Evolutionary conservation across 1,284 basidiomycete genomes (phyloP).

Genomic region (Cutaneotrichosporon cutaneum): DNA sequence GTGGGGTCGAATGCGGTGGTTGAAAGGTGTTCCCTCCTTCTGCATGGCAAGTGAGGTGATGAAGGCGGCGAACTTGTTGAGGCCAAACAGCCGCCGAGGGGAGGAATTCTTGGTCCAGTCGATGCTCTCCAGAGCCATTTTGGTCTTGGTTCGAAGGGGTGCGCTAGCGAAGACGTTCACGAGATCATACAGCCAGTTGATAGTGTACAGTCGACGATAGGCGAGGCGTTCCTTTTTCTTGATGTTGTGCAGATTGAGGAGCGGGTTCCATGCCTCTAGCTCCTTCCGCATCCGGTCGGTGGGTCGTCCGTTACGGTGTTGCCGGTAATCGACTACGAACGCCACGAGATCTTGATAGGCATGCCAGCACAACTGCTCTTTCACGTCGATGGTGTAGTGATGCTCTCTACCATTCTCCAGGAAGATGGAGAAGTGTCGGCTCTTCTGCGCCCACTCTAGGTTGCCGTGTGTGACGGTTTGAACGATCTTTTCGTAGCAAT

Average conservation of each 20-base stretch:
- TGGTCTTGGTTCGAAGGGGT: neutral
- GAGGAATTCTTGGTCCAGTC: conserved; percentile 1
- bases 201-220: conserved; percentile 7
- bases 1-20: conserved; percentile 1
- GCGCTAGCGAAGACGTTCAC: neutral
- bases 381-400: no score
- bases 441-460: no score
- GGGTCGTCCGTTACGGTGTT: conserved; percentile 5
- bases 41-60: conserved; percentile 6
- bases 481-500: no score
- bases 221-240: conserved; percentile 2
- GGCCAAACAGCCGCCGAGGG: conserved; percentile 8
- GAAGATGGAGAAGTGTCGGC: no score
- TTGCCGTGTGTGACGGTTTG: no score
- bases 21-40: neutral
- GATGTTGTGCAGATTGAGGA: neutral
- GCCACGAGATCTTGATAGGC: conserved; percentile 4
- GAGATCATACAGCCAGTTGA: conserved; percentile 12
- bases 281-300: conserved; percentile 9
- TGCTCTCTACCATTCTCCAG: no score
- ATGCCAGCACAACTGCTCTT: no score
- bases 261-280: conserved; percentile 5
- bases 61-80: conserved; percentile 12
- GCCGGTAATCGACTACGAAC: conserved; percentile 7
- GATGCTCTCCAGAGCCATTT: neutral